phyloP scores from a whole-genome alignment of 2,329 filamentous ascomycete genomes.

The Aspergillus bombycis region DNA sequence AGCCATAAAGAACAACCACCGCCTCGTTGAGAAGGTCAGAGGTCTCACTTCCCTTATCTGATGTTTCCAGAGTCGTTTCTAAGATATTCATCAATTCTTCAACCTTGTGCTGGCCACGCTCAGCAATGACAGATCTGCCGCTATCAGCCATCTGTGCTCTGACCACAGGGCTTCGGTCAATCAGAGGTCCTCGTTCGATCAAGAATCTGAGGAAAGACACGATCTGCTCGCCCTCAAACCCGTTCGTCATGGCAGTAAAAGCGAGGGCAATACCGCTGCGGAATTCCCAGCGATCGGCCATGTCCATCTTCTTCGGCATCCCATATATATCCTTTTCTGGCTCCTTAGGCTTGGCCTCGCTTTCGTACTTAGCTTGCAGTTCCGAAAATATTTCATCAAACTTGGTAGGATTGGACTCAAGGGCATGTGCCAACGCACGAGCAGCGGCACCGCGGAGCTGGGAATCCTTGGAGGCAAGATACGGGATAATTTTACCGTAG shows the following conservation, averaged over 20 bases:
- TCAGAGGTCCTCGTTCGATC: constrained; percentile 83
- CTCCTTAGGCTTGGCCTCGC: constrained; percentile 78
- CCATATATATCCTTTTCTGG: constrained; percentile 90
- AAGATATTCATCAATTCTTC: constrained; percentile 92
- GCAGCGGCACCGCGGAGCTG: constrained; percentile 84
- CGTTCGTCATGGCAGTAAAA: constrained; percentile 76
- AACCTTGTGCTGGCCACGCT: constrained; percentile 78
- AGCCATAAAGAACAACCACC: constrained; percentile 96
- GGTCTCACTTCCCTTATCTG: constrained; percentile 77
- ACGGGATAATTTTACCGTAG: constrained; percentile 71
- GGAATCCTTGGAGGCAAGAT: constrained; percentile 76
- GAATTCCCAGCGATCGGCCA: constrained; percentile 87
- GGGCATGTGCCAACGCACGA: constrained; percentile 75
- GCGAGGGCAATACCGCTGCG: constrained; percentile 86
- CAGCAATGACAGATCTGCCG: constrained; percentile 76
- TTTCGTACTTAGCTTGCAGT: constrained; percentile 72
- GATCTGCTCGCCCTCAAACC: constrained; percentile 70
- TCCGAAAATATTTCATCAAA: constrained; percentile 65
- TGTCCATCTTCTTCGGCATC: constrained; percentile 87
- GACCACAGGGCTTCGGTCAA: constrained; percentile 76
- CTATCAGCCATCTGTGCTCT: constrained; percentile 91
- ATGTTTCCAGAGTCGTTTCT: constrained; percentile 81
- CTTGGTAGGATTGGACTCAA: constrained; percentile 62
- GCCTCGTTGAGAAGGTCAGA: constrained; percentile 94
- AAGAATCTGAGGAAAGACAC: constrained; percentile 82